phyloP scores from a whole-genome alignment of 1,284 basidiomycete genomes.

The Leccinum fallax region DNA sequence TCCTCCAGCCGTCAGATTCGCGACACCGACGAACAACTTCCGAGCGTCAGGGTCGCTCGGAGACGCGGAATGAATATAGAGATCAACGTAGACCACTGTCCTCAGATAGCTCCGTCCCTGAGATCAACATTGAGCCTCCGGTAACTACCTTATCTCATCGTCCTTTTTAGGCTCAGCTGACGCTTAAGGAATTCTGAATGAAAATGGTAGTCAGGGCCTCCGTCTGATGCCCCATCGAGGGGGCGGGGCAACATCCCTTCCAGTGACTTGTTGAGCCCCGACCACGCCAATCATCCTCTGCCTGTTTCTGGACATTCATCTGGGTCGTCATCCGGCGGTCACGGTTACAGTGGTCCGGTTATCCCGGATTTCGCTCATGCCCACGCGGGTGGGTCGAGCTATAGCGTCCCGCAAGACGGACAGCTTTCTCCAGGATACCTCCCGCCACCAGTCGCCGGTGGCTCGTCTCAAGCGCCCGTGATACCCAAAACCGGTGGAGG shows the following conservation, averaged over 20 bases:
- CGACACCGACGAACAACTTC: slow-evolving; percentile 24
- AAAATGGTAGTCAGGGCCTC: slow-evolving; percentile 30
- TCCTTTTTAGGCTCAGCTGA: slow-evolving; percentile 17
- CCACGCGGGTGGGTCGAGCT: slow-evolving; percentile 18
- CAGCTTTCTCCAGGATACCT: slow-evolving; percentile 19
- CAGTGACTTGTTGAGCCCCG: slow-evolving; percentile 31
- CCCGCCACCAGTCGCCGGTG: slow-evolving; percentile 2
- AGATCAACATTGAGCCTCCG: slow-evolving; percentile 36
- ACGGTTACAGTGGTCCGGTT: slow-evolving; percentile 12
- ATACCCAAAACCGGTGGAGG: slow-evolving; percentile 21
- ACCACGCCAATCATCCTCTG: slow-evolving; percentile 33
- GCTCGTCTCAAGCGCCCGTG: slow-evolving; percentile 21
- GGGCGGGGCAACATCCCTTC: slow-evolving; percentile 18
- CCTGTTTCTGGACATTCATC: slow-evolving; percentile 23
- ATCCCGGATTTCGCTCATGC: slow-evolving; percentile 19
- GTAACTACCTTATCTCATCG: slow-evolving; percentile 20
- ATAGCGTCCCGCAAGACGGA: slow-evolving; percentile 12
- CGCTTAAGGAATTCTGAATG: slow-evolving; percentile 8
- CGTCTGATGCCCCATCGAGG: slow-evolving; percentile 38
- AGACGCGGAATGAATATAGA: slow-evolving; percentile 18
- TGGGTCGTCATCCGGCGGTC: neutral
- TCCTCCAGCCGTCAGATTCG: slow-evolving; percentile 18
- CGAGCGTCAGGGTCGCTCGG: slow-evolving; percentile 33
- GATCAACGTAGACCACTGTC: slow-evolving; percentile 32
- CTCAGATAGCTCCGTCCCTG: slow-evolving; percentile 38